Evolutionary conservation across 768 basidiomycete genomes (phyloP), one percentile per base, ranked within the genome.

Genomic region (Lactarius quietus): DNA sequence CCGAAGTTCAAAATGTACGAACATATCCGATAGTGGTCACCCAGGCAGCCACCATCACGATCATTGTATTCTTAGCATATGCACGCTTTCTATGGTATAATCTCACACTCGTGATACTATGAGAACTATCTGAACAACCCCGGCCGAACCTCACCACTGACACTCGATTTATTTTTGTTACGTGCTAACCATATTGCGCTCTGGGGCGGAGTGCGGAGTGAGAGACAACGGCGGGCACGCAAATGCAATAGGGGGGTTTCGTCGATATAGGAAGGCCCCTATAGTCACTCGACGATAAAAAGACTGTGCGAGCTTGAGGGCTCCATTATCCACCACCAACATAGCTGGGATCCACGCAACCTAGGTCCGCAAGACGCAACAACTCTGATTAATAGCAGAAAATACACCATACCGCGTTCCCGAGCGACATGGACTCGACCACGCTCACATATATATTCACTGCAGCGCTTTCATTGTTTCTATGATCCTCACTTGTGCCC

Each of bases 1-100:
- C 52, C 57, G 23, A 62, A 66, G 54, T 70, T 70, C 63, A 68
- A 69, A 18, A 68, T 70, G 67, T 64, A 70, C 51, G 69, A 70
- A 62, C 63, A 65, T 35, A 63, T 70, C 31, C 67, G 69, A 29
- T 70, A 65, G 62, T 53, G 55, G 18, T 26, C 51, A 18, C 20
- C 20, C 12, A n/a, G 35, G 45, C n/a, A 2, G 7, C 48, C 23
- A 28, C 18, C 51, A 41, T 26, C 18, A 45, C 33, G 53, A 23
- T 28, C 39, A 57, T 48, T 36, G 26, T 23, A 35, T 20, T 23
- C n/a, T 15, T 31, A 36, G 41, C 10, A n/a, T 35, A 26, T 31
- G 5, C n/a, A 33, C 26, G 33, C 55, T 9, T 12, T 31, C 35
- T 38, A 15, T 57, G 17, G 52, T 33, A 15, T 31, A 31, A 8